Base-by-base conservation (phyloP, 73 alveolate genomes). In the Paramecium sonneborni region DNA sequence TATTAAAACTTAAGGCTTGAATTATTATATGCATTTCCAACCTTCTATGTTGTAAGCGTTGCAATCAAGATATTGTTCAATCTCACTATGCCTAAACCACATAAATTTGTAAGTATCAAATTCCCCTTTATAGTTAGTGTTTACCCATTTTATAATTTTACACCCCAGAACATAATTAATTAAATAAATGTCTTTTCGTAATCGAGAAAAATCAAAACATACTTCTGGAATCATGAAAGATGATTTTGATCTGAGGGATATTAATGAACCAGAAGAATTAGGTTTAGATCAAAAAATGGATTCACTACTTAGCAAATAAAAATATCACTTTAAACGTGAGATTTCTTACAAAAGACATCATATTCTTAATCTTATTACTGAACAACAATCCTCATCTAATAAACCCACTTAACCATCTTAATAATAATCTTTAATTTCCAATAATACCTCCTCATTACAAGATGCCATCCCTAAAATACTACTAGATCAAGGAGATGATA, bases 81-180 rank as follows among this genome's bases (percentile, higher is more conserved):
- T 52, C 30, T 52, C 15, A 52, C 68, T 18, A 23, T 52, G 1
- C 68, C 68, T 3, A 52, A 2, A 15, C 68, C 68, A 18, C 68
- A 52, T 1, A 52, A 21, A 30, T 52, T 52, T 11, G 68, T 52
- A 3, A 52, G 30, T 52, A 52, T 52, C 32, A 52, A 23, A 52
- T 52, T 52, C 5, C 30, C 68, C 30, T 52, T 52, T 3, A 52
- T 52, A 30, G 68, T 52, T 52, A n/a, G 20, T 5, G 3, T 62
- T 62, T 62, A 12, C 39, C 44, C 39, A 32, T 32, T 32, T 30
- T 32, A 62, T 26, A 72, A 34, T 72, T 72, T 38, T 30, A 72
- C 58, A 35, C 86, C 86, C 86, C 86, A 72, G 32, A 72, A 72
- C 86, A 52, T 52, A 52, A 34, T 72, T 35, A 34, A 72, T 35